A percentile compares a stretch with the other conserved stretches of the same genome.
These are phyloP conservation scores for Haplographium delicatum DNA, from an alignment of 495 filamentous ascomycete genomes.

Conservation along the genomic window DNA sequence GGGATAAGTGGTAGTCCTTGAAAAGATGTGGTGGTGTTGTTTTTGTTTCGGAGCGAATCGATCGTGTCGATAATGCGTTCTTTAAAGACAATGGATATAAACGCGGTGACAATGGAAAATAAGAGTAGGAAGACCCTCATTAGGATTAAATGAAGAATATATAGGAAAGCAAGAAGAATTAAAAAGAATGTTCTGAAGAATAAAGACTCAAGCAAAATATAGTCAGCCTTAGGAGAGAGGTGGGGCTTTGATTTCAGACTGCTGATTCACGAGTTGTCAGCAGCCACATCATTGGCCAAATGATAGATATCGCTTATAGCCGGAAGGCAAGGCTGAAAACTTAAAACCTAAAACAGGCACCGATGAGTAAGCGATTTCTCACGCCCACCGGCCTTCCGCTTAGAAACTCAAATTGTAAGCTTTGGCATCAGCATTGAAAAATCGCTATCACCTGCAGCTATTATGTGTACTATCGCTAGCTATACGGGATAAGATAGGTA, in stretches of 20 bases:
- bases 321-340: not conserved
- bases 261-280: constrained; percentile 9
- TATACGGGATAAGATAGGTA: too few species aligned
- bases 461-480: too few species aligned
- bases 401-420: too few species aligned
- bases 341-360: too few species aligned
- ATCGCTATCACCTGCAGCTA: too few species aligned
- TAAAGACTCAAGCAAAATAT: not conserved
- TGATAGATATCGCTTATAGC: not conserved
- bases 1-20: constrained; percentile 18
- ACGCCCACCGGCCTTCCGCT: too few species aligned
- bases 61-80: constrained; percentile 27
- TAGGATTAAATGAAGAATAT: constrained; percentile 5
- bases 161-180: constrained; percentile 13
- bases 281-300: not conserved
- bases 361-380: too few species aligned
- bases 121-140: constrained; percentile 22
- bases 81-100: constrained; percentile 23
- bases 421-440: too few species aligned
- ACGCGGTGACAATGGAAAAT: constrained; percentile 18
- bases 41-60: constrained; percentile 1
- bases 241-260: constrained; percentile 10
- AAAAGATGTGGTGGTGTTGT: constrained; percentile 12
- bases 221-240: constrained; percentile 6
- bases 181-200: constrained; percentile 11